Conservation (phyloP, 75 land plant genomes). For the Pinus taeda region DNA sequence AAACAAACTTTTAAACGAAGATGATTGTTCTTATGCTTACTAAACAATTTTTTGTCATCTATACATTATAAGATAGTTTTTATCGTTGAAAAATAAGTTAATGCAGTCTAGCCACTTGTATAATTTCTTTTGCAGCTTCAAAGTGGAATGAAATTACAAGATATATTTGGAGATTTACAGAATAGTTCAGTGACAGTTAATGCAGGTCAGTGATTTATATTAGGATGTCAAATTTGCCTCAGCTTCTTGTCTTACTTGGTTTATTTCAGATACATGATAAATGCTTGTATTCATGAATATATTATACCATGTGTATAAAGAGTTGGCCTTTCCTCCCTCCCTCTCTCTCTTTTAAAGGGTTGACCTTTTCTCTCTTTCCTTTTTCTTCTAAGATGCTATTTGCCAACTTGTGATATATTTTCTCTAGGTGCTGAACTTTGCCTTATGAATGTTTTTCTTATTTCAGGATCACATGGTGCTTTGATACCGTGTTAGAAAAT, state of each 20-base stretch:
- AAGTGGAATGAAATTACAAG: conserved; percentile 4
- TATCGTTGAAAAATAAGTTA: not conserved
- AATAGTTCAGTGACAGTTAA: not conserved
- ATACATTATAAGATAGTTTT: too few relatives aligned
- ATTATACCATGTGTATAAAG: not conserved
- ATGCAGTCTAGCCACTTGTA: not conserved
- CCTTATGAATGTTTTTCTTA: too few relatives aligned
- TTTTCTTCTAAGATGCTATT: too few relatives aligned
- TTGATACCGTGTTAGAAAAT: not conserved
- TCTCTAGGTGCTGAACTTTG: not conserved
- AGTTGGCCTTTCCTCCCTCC: not conserved
- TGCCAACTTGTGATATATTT: not conserved
- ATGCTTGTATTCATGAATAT: not conserved
- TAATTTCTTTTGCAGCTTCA: not conserved
- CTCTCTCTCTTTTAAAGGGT: too few relatives aligned
- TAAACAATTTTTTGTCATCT: too few relatives aligned
- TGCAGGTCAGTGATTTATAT: conserved; percentile 5
- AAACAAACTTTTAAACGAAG: not conserved
- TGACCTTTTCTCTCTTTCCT: too few relatives aligned
- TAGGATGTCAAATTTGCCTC: not conserved
- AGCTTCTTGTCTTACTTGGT: not conserved
- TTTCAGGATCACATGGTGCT: not conserved
- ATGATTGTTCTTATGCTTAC: not conserved
- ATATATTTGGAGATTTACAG: conserved; percentile 1
- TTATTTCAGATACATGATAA: not conserved